Base-by-base conservation (phyloP, 1,139 yeast genomes). In the Zhuliangozyma blackwelliae region DNA sequence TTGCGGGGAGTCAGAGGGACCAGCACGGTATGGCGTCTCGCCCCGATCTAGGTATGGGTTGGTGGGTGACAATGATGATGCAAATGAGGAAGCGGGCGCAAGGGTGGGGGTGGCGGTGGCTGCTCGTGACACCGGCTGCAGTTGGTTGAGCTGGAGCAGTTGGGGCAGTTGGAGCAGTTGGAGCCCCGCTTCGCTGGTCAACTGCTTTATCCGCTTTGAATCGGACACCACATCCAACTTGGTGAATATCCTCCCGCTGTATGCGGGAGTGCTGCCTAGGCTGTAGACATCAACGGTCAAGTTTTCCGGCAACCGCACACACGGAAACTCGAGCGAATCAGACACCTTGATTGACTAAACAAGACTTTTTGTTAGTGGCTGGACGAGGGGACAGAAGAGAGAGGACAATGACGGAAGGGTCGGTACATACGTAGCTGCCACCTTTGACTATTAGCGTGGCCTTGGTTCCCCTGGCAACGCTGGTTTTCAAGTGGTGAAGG, bases 361-460 rank as follows among this genome's bases (percentile, higher is more conserved):
- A n/a, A n/a, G n/a, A n/a, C n/a, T n/a, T n/a, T n/a, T n/a, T n/a
- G n/a, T n/a, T n/a, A n/a, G 7, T 25, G 36, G n/a, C 25, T 34
- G 22, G 34, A 23, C 27, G 10, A 13, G 20, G n/a, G 23, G 12
- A 31, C 10, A 25, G n/a, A 20, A 10, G 10, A 10, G 25, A 13
- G 20, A 23, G 12, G 11, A 19, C 8, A 31, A 5, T 27, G 22
- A 29, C 12, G 20, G 16, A 33, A 7, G n/a, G 21, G 5, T 5
- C 16, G 7, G 35, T 49, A 59, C 63, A 35, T 57, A 59, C 63
- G 40, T 57, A 55, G 29, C 57, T 44, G 16, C 73, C 73, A 43
- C 65, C 49, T 38, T 60, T 57, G 31, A 68, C 72, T 33, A 68
- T 49, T 33, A 68, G 50, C 45, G 59, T 64, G 26, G 70, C 63